Evolutionary conservation across 768 basidiomycete species (phyloP).

Genomic region (Lactifluus echinatus): DNA sequence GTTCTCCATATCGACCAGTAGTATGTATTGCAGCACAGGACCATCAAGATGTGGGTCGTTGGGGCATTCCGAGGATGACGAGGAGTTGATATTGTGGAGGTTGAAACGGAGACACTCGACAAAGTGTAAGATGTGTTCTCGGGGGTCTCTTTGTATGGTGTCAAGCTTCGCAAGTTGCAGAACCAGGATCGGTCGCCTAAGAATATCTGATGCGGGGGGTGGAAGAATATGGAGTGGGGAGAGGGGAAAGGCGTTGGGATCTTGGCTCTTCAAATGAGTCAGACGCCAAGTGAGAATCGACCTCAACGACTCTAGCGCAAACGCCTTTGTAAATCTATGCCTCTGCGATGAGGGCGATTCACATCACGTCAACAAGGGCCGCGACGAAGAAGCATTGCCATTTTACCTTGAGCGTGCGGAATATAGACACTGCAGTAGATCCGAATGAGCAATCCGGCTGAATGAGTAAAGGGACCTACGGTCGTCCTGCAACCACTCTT

Average conservation of each 20-base stretch:
- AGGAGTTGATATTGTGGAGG: slow-evolving; percentile 41
- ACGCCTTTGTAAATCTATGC: slow-evolving; percentile 55
- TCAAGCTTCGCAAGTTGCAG: slow-evolving; percentile 39
- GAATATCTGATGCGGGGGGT: slow-evolving; percentile 42
- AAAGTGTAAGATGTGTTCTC: slow-evolving; percentile 31
- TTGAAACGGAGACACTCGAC: slow-evolving; percentile 51
- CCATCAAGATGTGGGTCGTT: background rate
- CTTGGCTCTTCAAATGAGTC: slow-evolving; percentile 12
- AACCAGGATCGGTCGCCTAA: slow-evolving; percentile 57
- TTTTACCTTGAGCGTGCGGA: slow-evolving; percentile 43
- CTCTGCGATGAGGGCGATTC: slow-evolving; percentile 37
- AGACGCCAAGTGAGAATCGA: slow-evolving; percentile 52
- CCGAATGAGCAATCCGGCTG: background rate
- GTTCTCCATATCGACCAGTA: slow-evolving; percentile 54
- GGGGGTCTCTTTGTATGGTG: slow-evolving; percentile 35
- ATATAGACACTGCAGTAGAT: slow-evolving; percentile 28
- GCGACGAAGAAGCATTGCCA: background rate
- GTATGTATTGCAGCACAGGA: slow-evolving; percentile 56
- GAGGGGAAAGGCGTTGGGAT: slow-evolving; percentile 11
- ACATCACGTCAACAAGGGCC: too few species aligned
- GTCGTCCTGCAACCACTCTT: slow-evolving; percentile 57
- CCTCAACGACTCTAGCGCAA: slow-evolving; percentile 50
- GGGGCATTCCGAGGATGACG: slow-evolving; percentile 20
- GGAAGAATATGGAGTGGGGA: slow-evolving; percentile 37
- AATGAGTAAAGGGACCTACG: slow-evolving; percentile 34